Evolutionary conservation across 2,329 filamentous ascomycete genomes (phyloP), one percentile per base, ranked within the genome.

Genomic region (Samsoniella hepiali): DNA sequence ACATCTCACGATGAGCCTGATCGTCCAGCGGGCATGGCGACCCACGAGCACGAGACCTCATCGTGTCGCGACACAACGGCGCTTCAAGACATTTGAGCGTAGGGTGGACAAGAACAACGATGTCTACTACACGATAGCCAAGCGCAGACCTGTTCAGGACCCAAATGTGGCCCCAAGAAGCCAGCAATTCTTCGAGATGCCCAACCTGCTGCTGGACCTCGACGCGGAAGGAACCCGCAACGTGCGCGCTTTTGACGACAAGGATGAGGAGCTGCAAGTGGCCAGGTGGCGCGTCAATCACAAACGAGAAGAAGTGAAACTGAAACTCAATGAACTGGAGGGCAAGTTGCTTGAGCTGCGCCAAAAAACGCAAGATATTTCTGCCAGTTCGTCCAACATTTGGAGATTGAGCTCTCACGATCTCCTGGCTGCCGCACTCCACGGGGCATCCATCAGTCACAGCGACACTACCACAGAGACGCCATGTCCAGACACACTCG

Each of bases 121-220:
- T 2, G 51, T 67, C 27, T 75, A 73, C 66, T 76, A 73, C 65
- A 68, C 66, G 10, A 29, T 72, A 54, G 54, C 63, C 45, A 71
- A 70, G 62, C 70, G 45, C 31, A 44, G 62, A 47, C 34, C 59
- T 32, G 60, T 50, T 7, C 51, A 50, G 32, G 60, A 58, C 15
- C 60, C 60, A 10, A 51, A 63, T 4, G 34, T 44, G 1, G 50
- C 57, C 10, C 38, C 50, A 17, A 17, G 63, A 2, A 67, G 1
- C 56, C 40, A 68, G 54, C 68, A 74, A n/a, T 73, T 77, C 64
- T 78, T 79, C 65, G 69, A 79, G 31, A 72, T 81, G 47, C 76
- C 79, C 13, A 61, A 75, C 22, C 65, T 81, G 11, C 69, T 84
- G 3, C 74, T 86, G 45, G 81, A 86, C 64, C 79, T 86, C 45